Percentiles rank a stretch among this genome's conserved stretches.
phyloP scores from a whole-genome alignment of 2,329 filamentous ascomycete species.

The Beauveria australis region DNA sequence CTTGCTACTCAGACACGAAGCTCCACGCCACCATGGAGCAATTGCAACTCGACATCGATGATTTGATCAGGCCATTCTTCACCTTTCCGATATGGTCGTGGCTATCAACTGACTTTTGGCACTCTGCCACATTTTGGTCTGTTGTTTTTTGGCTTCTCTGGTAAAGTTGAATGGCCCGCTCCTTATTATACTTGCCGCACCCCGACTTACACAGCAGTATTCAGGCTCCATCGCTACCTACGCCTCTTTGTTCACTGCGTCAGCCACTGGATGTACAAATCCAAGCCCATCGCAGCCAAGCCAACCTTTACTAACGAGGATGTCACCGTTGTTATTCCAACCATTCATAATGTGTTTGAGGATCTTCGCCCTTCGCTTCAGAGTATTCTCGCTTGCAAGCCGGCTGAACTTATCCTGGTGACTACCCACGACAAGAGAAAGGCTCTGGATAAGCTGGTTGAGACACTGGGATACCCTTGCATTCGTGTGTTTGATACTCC shows the following conservation, averaged over 20 bases:
- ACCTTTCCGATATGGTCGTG: slow-evolving; percentile 13
- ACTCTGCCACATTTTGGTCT: slow-evolving; percentile 39
- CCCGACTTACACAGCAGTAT: slow-evolving; percentile 15
- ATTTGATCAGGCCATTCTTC: background rate
- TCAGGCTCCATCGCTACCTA: slow-evolving; percentile 77
- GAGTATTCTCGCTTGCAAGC: slow-evolving; percentile 64
- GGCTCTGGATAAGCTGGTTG: slow-evolving; percentile 58
- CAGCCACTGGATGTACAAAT: slow-evolving; percentile 81
- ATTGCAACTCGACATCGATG: background rate
- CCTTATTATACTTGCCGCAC: background rate
- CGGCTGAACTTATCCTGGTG: slow-evolving; percentile 70
- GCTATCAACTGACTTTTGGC: slow-evolving; percentile 27
- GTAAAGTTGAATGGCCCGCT: slow-evolving; percentile 29
- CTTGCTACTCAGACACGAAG: background rate
- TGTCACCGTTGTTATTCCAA: slow-evolving; percentile 90
- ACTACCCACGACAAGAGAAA: slow-evolving; percentile 75
- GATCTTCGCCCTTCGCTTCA: slow-evolving; percentile 74
- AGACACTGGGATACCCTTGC: slow-evolving; percentile 49
- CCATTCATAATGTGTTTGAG: slow-evolving; percentile 78
- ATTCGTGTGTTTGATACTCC: slow-evolving; percentile 68
- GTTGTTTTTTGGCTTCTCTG: slow-evolving; percentile 31
- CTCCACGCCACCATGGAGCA: background rate
- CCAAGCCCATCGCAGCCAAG: slow-evolving; percentile 71
- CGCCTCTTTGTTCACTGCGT: slow-evolving; percentile 77
- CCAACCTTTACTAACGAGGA: slow-evolving; percentile 73